Evolutionary conservation across 441 rosid genomes (phyloP).

Genomic region (Pelargonium myrrhifolium): DNA sequence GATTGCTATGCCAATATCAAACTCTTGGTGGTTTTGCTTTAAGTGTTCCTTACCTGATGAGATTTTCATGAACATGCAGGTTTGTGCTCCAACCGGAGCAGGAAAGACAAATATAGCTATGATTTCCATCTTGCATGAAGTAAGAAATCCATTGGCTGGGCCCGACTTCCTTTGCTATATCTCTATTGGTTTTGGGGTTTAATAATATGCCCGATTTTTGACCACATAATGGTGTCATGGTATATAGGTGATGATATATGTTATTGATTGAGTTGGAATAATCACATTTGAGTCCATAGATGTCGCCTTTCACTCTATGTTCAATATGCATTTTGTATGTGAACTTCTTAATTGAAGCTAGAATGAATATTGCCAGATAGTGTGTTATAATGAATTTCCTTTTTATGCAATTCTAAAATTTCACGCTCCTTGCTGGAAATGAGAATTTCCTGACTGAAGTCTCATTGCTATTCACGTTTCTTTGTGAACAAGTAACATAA

Average conservation of each 20-base stretch:
- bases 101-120: constrained; percentile 97
- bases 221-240: too few relatives aligned
- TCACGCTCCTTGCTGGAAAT: too few relatives aligned
- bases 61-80: constrained; percentile 44
- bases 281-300: neutral
- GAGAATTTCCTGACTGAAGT: too few relatives aligned
- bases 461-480: too few relatives aligned
- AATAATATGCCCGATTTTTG: neutral
- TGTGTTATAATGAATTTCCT: too few relatives aligned
- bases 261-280: too few relatives aligned
- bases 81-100: constrained; percentile 99
- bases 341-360: neutral
- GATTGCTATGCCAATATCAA: neutral
- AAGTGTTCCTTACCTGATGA: constrained; percentile 16
- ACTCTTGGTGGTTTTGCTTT: neutral
- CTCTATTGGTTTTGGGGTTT: constrained; percentile 2
- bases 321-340: neutral
- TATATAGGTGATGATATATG: too few relatives aligned
- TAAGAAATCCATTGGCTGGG: constrained; percentile 20
- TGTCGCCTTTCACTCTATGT: neutral
- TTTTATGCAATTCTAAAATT: too few relatives aligned
- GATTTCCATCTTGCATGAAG: constrained; percentile 94
- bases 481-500: too few relatives aligned
- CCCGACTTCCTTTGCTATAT: constrained; percentile 15
- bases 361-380: neutral